phyloP scores from a whole-genome alignment of 768 basidiomycete genomes.

The Phaeotremella fagi region DNA sequence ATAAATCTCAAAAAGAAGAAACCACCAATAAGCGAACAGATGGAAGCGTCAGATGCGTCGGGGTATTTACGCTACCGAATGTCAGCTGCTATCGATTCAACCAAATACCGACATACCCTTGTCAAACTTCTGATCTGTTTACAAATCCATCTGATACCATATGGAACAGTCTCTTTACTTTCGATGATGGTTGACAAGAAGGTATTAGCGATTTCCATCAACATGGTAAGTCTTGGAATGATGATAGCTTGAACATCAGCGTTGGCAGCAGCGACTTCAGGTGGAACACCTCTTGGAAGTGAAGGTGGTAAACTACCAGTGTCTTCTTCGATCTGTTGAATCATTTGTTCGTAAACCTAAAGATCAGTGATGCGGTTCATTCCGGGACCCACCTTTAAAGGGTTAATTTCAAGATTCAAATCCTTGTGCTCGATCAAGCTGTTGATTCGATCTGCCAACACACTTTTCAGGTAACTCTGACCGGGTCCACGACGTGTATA shows the following conservation, averaged over 20 bases:
- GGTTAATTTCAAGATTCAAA: conserved; percentile 97
- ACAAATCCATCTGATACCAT: conserved; percentile 99
- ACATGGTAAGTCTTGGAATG: conserved; percentile 91
- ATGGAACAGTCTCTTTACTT: conserved; percentile 95
- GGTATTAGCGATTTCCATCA: conserved; percentile 99
- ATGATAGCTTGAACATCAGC: conserved; percentile 96
- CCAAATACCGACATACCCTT: conserved; percentile 55
- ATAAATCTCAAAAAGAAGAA: conserved; percentile 99
- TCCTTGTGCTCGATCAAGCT: conserved; percentile 99
- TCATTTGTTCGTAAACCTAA: conserved; percentile 99
- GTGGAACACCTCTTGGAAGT: conserved; percentile 85
- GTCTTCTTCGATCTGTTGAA: conserved; percentile 97
- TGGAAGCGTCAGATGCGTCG: conserved; percentile 95
- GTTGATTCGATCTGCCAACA: conserved; percentile 96
- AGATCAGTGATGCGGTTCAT: background rate
- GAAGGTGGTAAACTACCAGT: conserved; percentile 85
- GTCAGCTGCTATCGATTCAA: background rate
- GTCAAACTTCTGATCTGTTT: conserved; percentile 98
- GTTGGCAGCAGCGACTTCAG: conserved; percentile 91
- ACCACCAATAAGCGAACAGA: conserved; percentile 96
- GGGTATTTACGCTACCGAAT: conserved; percentile 84
- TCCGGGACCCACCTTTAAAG: conserved; percentile 84
- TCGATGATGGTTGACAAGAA: conserved; percentile 97
- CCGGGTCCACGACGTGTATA: conserved; percentile 98
- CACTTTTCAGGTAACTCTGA: conserved; percentile 95